Evolutionary conservation across 2,329 filamentous ascomycete species (phyloP), one percentile per base, ranked within the genome.

Genomic region (Hypocreales sp.): DNA sequence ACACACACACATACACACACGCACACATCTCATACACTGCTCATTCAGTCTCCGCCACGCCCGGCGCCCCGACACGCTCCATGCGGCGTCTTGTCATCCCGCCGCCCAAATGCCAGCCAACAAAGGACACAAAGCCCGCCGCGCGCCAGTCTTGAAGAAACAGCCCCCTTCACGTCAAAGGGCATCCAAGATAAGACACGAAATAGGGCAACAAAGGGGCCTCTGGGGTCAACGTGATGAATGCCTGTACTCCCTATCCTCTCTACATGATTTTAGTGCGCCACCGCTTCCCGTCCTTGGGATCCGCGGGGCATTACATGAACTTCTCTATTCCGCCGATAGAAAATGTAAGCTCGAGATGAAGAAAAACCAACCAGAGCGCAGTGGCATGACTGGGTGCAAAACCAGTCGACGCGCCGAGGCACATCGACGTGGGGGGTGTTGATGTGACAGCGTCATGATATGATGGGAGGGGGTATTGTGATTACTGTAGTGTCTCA

Each of bases 191-290:
- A 38, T 25, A 36, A 12, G 37, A 34, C 34, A 30, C 24, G 33
- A 35, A 31, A 22, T 7, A n/a, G n/a, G n/a, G n/a, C n/a, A n/a
- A n/a, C n/a, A n/a, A n/a, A n/a, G n/a, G n/a, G n/a, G n/a, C n/a
- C n/a, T n/a, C n/a, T 20, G 19, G 19, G 19, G 8, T 20, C 19
- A 20, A 20, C 8, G 19, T 3, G 19, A 11, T 30, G 30, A 31
- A 35, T 49, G 42, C 48, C 50, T 47, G 44, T 48, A 53, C 48
- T 53, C 51, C 50, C 46, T 41, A 40, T 42, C 44, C 46, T 51
- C 45, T 52, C 50, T 55, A 55, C 51, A 55, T 55, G 51, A 55
- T 36, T 54, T 55, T 53, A 51, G 38, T 35, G 34, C 36, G 45
- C 50, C 47, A 37, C 41, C 43, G 45, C 44, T 42, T 40, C 40